Base-by-base conservation (phyloP, 2,329 filamentous ascomycete species). In the Teratosphaeria nubilosa region DNA sequence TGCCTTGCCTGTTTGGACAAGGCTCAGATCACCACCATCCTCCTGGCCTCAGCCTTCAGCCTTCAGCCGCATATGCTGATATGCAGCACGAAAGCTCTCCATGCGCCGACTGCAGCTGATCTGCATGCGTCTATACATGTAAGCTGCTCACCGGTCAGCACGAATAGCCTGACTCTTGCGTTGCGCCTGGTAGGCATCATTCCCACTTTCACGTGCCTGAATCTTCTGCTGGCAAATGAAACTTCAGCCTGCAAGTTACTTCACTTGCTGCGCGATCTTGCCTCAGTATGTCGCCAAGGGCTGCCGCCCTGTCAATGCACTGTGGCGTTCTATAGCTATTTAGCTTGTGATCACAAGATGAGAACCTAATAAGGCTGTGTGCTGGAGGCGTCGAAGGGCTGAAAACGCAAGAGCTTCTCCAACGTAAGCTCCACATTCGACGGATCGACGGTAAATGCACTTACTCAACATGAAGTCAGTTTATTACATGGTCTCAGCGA, bases 391-490 rank as follows among this genome's bases (percentile, higher is more conserved):
- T n/a, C 16, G 34, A 41, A 16, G 34, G n/a, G 20, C n/a, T 48
- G 41, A 20, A 22, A n/a, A 10, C 0, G 2, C n/a, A 3, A 48
- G 16, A 48, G 20, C 16, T 22, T 48, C 20, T 48, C 27, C 20
- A 48, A n/a, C 7, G 41, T 48, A 22, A 48, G 41, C 16, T 48
- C 41, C 20, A 20, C 41, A 20, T 22, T 22, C 9, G 16, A 9
- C 22, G 9, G 1, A 10, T 20, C 41, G n/a, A 48, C 41, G 41
- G 41, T 48, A 24, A 48, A 16, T 48, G 41, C 41, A 20, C 6
- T n/a, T 41, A 22, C 41, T 53, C 51, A 53, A 30, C 13, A 53
- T 53, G 51, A 53, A 53, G 51, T 53, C 53, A 54, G 54, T 32
- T 5, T 58, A 51, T 32, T 20, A 32, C 11, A 32, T 11, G 41